A percentile compares a stretch with the other conserved stretches of the same genome.
Conservation (phyloP, 176 grass and related monocot species). For the Raddia distichophylla region DNA sequence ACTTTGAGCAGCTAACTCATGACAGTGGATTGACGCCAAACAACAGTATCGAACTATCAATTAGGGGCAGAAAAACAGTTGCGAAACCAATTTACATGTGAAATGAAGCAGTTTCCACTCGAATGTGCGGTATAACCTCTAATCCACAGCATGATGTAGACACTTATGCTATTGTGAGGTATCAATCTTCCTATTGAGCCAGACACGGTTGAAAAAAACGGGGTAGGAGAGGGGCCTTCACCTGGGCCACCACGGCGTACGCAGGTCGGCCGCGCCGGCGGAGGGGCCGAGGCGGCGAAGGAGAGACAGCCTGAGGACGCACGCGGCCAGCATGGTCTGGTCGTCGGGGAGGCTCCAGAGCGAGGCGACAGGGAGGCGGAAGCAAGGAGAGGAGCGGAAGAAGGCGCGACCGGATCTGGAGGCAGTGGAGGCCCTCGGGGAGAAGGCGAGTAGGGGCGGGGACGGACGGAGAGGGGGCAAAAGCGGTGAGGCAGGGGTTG, state of each 20-base stretch:
- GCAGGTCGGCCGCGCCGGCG: constrained; percentile 2
- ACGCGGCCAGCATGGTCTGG: constrained; percentile 41
- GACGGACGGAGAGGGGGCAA: no score
- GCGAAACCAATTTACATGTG: neutral
- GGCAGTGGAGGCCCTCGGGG: no score
- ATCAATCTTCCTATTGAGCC: no score
- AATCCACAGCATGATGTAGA: neutral
- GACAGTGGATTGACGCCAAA: neutral
- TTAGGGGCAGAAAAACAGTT: neutral
- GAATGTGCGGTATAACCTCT: neutral
- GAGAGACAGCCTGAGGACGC: constrained; percentile 46
- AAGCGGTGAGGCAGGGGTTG: no score
- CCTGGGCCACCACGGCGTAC: constrained; percentile 24
- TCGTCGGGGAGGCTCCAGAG: neutral
- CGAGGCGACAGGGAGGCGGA: constrained; percentile 3
- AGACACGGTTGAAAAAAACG: neutral
- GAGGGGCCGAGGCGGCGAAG: constrained; percentile 38
- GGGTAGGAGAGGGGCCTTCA: neutral
- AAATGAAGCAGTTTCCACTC: neutral
- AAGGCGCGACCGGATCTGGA: no score
- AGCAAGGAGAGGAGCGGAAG: neutral
- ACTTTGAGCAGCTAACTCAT: neutral
- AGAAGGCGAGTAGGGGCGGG: no score
- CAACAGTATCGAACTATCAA: neutral
- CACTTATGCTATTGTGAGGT: neutral